phyloP scores from a whole-genome alignment of 2,329 filamentous ascomycete genomes.

The Aspergillus tubingensis region DNA sequence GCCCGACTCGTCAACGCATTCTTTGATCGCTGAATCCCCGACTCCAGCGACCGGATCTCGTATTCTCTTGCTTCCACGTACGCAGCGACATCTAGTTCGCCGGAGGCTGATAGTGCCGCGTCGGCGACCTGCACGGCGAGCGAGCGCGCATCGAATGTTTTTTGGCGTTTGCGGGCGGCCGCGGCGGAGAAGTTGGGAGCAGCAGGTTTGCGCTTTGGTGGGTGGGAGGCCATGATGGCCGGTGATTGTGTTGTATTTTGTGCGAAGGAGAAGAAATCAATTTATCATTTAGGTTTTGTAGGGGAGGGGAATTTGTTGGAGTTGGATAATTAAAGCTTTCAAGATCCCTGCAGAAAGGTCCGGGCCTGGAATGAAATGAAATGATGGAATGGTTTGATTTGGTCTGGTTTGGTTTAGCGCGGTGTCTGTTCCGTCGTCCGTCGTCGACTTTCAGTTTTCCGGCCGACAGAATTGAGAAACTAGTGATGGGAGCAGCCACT shows the following conservation, averaged over 20 bases:
- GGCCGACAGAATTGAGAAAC: conserved; percentile 16
- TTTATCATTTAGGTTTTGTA: background rate
- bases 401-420: conserved; percentile 25
- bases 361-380: conserved; percentile 9
- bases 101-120: conserved; percentile 58
- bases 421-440: background rate
- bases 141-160: conserved; percentile 46
- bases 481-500: background rate
- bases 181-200: conserved; percentile 19
- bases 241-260: background rate
- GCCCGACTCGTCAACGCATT: conserved; percentile 66
- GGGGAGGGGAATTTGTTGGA: background rate
- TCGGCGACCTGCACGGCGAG: conserved; percentile 49
- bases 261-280: background rate
- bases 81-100: conserved; percentile 79
- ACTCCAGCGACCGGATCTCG: conserved; percentile 82
- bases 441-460: conserved; percentile 14
- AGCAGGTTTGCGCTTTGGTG: conserved; percentile 36
- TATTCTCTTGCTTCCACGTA: conserved; percentile 86
- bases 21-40: conserved; percentile 76
- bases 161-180: conserved; percentile 45
- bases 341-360: background rate
- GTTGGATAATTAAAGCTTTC: background rate
- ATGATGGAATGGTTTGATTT: conserved; percentile 9
- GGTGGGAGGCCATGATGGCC: conserved; percentile 36